A percentile compares a stretch with the other conserved stretches of the same genome.
These are phyloP conservation scores for Emergomyces orientalis DNA, from an alignment of 2,329 filamentous ascomycete genomes.

Conservation along the genomic window DNA sequence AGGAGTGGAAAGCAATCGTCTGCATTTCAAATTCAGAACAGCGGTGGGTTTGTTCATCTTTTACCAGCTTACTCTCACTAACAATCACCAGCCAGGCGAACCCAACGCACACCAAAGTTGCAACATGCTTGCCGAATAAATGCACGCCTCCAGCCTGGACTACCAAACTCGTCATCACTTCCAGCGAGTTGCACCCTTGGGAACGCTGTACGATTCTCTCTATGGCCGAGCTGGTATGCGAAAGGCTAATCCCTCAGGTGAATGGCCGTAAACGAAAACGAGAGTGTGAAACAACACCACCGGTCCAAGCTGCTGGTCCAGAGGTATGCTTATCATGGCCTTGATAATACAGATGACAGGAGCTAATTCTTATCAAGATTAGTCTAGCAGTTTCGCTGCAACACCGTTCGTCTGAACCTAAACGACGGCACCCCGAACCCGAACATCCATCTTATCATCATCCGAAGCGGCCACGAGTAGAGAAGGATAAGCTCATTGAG, in stretches of 20 bases:
- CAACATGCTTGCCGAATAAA: background rate
- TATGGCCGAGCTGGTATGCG: background rate
- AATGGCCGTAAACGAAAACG: constrained; percentile 17
- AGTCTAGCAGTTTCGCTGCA: background rate
- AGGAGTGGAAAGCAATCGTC: background rate
- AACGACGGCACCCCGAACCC: background rate
- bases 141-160: background rate
- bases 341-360: too few species aligned
- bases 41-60: background rate
- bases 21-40: background rate
- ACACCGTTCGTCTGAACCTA: background rate
- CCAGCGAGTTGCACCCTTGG: background rate
- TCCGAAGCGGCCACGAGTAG: constrained; percentile 6
- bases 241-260: background rate
- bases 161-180: background rate
- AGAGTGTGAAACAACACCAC: constrained; percentile 12
- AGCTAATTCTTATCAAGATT: too few species aligned
- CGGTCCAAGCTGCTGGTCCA: too few species aligned
- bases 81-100: background rate
- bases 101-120: too few species aligned
- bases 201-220: background rate
- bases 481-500: constrained; percentile 20
- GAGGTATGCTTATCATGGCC: too few species aligned
- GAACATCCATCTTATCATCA: background rate
- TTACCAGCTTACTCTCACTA: background rate